phyloP scores from a whole-genome alignment of 306 rosid genomes.

The Castanea crenata region DNA sequence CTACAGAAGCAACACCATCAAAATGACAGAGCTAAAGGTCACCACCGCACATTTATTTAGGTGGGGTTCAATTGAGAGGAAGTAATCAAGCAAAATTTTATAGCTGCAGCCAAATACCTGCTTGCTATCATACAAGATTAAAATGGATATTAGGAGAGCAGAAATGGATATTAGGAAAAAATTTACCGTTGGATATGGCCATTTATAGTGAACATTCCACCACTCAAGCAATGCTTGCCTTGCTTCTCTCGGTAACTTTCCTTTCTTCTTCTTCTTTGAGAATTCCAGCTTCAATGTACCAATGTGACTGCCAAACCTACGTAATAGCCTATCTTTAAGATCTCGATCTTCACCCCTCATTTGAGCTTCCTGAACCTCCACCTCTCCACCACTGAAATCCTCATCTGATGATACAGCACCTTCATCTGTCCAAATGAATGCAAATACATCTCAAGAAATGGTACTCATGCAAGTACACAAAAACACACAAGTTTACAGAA shows the following conservation, averaged over 20 bases:
- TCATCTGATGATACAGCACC: slow-evolving; percentile 77
- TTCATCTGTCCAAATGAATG: slow-evolving; percentile 44
- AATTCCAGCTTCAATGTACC: slow-evolving; percentile 75
- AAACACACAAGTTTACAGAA: neutral
- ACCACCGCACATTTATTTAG: no score
- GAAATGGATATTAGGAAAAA: neutral
- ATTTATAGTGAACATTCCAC: slow-evolving; percentile 87
- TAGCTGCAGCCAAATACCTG: no score
- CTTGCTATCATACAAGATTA: neutral
- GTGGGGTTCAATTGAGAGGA: neutral
- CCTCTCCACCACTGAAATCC: slow-evolving; percentile 68
- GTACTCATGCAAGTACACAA: no score
- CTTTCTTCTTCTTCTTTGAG: slow-evolving; percentile 89
- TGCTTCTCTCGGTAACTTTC: slow-evolving; percentile 95
- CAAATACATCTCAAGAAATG: neutral
- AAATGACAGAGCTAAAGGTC: no score
- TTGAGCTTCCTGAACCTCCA: slow-evolving; percentile 58
- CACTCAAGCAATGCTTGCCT: slow-evolving; percentile 74
- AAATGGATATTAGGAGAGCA: neutral
- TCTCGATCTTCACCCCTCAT: slow-evolving; percentile 60
- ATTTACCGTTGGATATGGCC: slow-evolving; percentile 98
- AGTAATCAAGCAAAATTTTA: neutral
- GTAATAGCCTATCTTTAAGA: slow-evolving; percentile 76
- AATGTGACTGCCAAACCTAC: slow-evolving; percentile 83
- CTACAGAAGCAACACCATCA: no score